phyloP scores from a whole-genome alignment of 805 yeast genomes.

The Nakazawaea peltata region DNA sequence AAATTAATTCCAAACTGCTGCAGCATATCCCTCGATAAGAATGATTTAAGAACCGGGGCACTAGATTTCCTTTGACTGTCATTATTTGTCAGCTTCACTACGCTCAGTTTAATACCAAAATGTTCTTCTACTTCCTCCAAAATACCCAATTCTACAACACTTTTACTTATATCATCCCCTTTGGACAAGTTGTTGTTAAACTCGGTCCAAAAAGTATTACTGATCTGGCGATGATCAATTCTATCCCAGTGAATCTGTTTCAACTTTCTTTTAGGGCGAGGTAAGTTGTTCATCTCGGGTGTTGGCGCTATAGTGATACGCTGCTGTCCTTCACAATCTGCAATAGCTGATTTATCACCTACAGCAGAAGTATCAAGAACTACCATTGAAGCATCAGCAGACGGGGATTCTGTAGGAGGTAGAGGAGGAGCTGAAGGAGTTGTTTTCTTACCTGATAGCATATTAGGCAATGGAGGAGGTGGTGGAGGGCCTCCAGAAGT shows the following conservation, averaged over 20 bases:
- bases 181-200: slow-evolving; percentile 11
- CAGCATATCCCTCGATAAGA: slow-evolving; percentile 75
- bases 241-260: slow-evolving; percentile 84
- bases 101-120: slow-evolving; percentile 34
- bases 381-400: too few species aligned
- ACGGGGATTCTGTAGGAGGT: too few species aligned
- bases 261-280: slow-evolving; percentile 50
- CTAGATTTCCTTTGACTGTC: too few species aligned
- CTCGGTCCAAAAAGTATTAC: slow-evolving; percentile 58
- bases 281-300: slow-evolving; percentile 22
- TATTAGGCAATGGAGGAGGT: slow-evolving; percentile 6
- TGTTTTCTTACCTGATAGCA: neutral
- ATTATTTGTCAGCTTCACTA: slow-evolving; percentile 23
- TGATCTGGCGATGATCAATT: slow-evolving; percentile 36
- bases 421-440: neutral
- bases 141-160: slow-evolving; percentile 50
- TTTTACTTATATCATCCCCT: slow-evolving; percentile 36
- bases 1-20: slow-evolving; percentile 94
- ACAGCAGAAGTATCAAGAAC: too few species aligned
- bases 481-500: slow-evolving; percentile 10
- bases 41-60: too few species aligned
- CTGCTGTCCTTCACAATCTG: neutral
- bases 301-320: too few species aligned
- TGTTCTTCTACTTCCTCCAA: slow-evolving; percentile 54
- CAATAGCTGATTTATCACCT: neutral